Evolutionary conservation across 2,329 filamentous ascomycete genomes (phyloP).

Genomic region (Aspergillus neoniger): DNA sequence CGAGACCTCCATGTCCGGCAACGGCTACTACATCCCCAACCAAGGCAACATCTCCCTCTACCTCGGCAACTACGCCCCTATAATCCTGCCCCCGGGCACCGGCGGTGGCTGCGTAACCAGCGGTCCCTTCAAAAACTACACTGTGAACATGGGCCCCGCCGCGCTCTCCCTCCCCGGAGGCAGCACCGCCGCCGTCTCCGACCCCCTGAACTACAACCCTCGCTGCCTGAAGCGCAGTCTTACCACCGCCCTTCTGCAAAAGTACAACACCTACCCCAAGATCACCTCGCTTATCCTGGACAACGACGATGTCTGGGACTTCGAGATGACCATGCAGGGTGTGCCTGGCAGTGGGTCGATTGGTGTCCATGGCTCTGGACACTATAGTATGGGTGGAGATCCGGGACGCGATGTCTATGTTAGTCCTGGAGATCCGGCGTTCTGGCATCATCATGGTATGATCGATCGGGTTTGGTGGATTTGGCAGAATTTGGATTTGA

Average conservation of each 20-base stretch:
- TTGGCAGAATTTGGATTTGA: conserved; percentile 51
- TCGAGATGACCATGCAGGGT: conserved; percentile 44
- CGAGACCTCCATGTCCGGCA: conserved; percentile 48
- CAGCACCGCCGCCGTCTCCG: background rate
- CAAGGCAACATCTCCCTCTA: conserved; percentile 25
- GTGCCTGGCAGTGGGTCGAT: conserved; percentile 33
- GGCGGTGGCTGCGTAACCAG: conserved; percentile 19
- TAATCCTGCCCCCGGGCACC: background rate
- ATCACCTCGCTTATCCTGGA: conserved; percentile 25
- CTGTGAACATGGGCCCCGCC: conserved; percentile 13
- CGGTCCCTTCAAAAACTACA: conserved; percentile 21
- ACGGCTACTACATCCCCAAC: conserved; percentile 41
- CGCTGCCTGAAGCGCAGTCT: conserved; percentile 34
- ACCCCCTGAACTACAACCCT: conserved; percentile 30
- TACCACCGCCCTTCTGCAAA: conserved; percentile 22
- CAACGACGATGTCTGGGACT: conserved; percentile 32
- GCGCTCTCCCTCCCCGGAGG: conserved; percentile 13
- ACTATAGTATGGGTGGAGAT: conserved; percentile 51
- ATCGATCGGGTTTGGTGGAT: conserved; percentile 54
- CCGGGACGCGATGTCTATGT: conserved; percentile 49
- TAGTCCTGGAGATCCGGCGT: conserved; percentile 50
- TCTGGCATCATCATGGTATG: conserved; percentile 52
- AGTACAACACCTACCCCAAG: conserved; percentile 26
- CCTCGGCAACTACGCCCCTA: conserved; percentile 5
- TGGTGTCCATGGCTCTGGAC: conserved; percentile 51